Evolutionary conservation across 2,329 filamentous ascomycete genomes (phyloP), one percentile per base, ranked within the genome.

Genomic region (Aspergillus brunneoviolaceus): DNA sequence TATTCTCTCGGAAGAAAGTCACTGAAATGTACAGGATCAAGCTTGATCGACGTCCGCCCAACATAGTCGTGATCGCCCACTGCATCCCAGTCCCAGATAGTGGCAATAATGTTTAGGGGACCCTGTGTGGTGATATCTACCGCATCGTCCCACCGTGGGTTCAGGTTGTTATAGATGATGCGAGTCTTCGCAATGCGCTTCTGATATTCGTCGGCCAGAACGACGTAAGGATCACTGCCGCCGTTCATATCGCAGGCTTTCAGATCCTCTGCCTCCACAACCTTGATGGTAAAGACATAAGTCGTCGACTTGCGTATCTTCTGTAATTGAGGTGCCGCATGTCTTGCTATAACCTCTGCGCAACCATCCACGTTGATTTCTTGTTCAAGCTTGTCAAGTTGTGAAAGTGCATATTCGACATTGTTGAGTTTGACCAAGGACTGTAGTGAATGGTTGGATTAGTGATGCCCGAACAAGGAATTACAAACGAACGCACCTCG

Each of bases 381-480:
- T 71, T 86, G 88, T 73, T 98, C 94, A 6, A 99, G 83, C 74
- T 90, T 92, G 73, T 99, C 95, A 55, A 99, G 84, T 71, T 96
- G 91, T 59, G 92, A 85, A 78, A 96, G 92, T 5, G 93, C 94
- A 76, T 92, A 98, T 77, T 97, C 94, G 65, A 99, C 88, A 71
- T 99, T 96, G 81, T 99, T 99, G 67, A 99, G 85, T 77, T 98
- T 99, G 63, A 99, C 92, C 69, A 99, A 90, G 5, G 93, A 97
- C 91, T 96, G 67, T 48, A 65, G 79, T 70, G 79, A 75, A 55
- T 48, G 21, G 45, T 66, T 16, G 55, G 45, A 11, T 16, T 10
- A 35, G 33, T n/a, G 14, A n/a, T 25, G 23, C 21, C 35, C 51
- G 25, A 49, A 16, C n/a, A 42, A n/a, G 10, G 5, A 19, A 6